These are phyloP conservation scores for Exophiala sp. DNA, from an alignment of 2,329 filamentous ascomycete species.

Conservation along the genomic window DNA sequence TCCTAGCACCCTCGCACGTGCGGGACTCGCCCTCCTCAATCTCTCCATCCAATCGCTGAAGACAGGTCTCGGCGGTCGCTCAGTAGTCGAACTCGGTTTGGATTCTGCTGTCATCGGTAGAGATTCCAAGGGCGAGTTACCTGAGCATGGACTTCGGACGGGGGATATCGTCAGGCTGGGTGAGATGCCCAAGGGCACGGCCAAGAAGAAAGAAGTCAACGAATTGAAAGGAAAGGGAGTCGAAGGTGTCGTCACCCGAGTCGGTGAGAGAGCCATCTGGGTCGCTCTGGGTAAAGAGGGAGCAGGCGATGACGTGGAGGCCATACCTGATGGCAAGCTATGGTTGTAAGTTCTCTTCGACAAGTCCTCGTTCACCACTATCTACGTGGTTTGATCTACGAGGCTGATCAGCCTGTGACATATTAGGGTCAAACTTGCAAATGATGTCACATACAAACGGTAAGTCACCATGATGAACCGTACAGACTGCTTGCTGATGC, in stretches of 20 bases:
- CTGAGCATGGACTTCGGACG: slow-evolving; percentile 43
- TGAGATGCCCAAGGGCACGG: slow-evolving; percentile 35
- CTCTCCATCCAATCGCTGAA: slow-evolving; percentile 62
- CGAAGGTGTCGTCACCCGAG: slow-evolving; percentile 44
- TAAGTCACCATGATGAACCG: too few relatives aligned
- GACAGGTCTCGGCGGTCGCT: slow-evolving; percentile 86
- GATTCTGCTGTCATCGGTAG: slow-evolving; percentile 61
- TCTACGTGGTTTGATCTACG: background rate
- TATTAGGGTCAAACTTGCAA: slow-evolving; percentile 57
- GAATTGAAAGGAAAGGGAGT: slow-evolving; percentile 33
- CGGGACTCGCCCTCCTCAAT: slow-evolving; percentile 40
- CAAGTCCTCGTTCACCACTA: too few relatives aligned
- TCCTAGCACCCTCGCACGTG: slow-evolving; percentile 36
- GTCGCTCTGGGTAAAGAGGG: slow-evolving; percentile 40
- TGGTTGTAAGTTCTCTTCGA: slow-evolving; percentile 64
- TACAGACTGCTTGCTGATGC: too few relatives aligned
- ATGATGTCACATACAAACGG: slow-evolving; percentile 61
- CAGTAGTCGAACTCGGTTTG: slow-evolving; percentile 68
- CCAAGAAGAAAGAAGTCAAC: slow-evolving; percentile 33
- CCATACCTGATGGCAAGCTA: slow-evolving; percentile 52
- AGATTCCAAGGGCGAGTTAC: slow-evolving; percentile 32
- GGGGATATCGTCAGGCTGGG: slow-evolving; percentile 45
- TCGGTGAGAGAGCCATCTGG: slow-evolving; percentile 40
- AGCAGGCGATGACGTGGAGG: slow-evolving; percentile 41
- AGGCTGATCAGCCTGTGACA: slow-evolving; percentile 32